Conservation (phyloP, 2,329 filamentous ascomycete species). For the Pyricularia pennisetigena region DNA sequence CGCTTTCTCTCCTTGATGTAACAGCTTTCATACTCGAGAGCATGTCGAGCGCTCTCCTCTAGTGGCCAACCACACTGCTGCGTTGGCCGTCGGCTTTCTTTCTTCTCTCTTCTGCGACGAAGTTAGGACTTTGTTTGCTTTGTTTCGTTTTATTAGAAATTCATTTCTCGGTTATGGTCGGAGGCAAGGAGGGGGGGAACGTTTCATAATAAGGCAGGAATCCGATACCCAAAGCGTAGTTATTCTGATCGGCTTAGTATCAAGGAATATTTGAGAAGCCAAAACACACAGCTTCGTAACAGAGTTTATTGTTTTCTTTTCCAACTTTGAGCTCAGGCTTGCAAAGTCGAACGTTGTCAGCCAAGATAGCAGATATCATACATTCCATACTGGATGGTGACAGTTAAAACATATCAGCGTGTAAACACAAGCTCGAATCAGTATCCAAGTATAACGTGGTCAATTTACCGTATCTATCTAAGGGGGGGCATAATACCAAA, state of each 20-base stretch:
- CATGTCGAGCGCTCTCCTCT: background rate
- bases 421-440: background rate
- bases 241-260: background rate
- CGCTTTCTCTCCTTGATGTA: background rate
- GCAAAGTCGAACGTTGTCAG: no score
- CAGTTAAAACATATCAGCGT: background rate
- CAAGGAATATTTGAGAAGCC: background rate
- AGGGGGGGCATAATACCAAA: background rate
- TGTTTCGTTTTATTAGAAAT: constrained; percentile 8
- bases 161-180: background rate
- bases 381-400: background rate
- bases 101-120: background rate
- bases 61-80: background rate
- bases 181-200: constrained; percentile 12
- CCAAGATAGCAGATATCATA: no score
- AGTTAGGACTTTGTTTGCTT: background rate
- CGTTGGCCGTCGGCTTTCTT: background rate
- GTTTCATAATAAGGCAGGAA: background rate
- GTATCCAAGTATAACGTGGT: background rate
- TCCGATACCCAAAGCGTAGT: constrained; percentile 1
- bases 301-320: background rate
- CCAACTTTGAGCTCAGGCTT: background rate
- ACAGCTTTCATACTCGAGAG: background rate
- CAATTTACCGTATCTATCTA: background rate
- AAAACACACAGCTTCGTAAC: background rate